Conservation (phyloP, 169 alveolate species). For the Plasmodium sp. region DNA sequence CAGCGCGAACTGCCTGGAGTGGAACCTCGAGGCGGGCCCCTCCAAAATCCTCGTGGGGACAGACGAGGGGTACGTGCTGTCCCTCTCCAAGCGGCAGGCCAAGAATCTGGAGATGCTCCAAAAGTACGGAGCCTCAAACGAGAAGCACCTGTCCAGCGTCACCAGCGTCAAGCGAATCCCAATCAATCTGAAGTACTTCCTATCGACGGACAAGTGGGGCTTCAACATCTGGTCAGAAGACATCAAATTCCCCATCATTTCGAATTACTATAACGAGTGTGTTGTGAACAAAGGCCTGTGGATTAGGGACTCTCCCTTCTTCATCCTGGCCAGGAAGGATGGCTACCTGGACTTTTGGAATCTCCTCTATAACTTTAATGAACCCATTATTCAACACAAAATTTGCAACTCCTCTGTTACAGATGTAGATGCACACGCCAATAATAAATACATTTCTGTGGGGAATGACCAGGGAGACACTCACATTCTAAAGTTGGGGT, state of each 20-base stretch:
- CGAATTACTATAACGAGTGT: slow-evolving; percentile 66
- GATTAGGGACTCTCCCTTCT: slow-evolving; percentile 58
- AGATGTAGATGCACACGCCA: slow-evolving; percentile 60
- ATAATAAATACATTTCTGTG: slow-evolving; percentile 41
- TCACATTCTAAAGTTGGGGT: slow-evolving; percentile 59
- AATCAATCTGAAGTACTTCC: slow-evolving; percentile 46
- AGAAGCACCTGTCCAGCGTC: slow-evolving; percentile 46
- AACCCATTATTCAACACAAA: slow-evolving; percentile 69
- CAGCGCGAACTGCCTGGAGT: slow-evolving; percentile 64
- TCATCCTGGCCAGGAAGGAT: slow-evolving; percentile 61
- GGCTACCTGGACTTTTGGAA: slow-evolving; percentile 72
- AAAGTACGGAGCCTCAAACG: slow-evolving; percentile 68
- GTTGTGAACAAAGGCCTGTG: slow-evolving; percentile 56
- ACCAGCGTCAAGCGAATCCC: slow-evolving; percentile 68
- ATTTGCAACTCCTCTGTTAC: slow-evolving; percentile 50
- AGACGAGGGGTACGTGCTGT: slow-evolving; percentile 66
- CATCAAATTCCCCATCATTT: slow-evolving; percentile 54
- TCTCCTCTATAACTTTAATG: slow-evolving; percentile 40
- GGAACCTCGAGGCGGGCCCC: slow-evolving; percentile 73
- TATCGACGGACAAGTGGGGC: slow-evolving; percentile 73
- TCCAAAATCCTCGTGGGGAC: slow-evolving; percentile 68
- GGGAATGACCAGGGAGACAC: slow-evolving; percentile 69
- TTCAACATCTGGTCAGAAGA: slow-evolving; percentile 75
- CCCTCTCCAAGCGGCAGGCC: slow-evolving; percentile 60
- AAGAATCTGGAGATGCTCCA: slow-evolving; percentile 57